Percentiles rank a stretch among this genome's conserved stretches.
These are phyloP conservation scores for Kandelia obovata DNA, from an alignment of 345 rosid genomes.

Conservation along the genomic window DNA sequence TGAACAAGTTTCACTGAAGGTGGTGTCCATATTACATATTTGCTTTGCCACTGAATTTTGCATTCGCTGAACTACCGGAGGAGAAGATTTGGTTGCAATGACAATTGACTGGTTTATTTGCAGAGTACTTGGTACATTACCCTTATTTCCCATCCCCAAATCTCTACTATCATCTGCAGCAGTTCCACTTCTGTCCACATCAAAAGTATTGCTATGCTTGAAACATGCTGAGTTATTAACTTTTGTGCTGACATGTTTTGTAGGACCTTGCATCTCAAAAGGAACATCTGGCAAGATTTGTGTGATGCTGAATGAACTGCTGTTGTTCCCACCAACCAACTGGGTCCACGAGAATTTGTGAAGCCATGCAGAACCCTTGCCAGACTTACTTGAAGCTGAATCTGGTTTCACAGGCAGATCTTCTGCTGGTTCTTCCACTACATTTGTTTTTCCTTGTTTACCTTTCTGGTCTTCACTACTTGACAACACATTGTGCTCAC, in stretches of 20 bases:
- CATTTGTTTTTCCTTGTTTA: constrained; percentile 14
- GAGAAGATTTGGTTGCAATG: constrained; percentile 18
- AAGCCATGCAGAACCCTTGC: constrained; percentile 75
- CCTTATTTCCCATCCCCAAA: constrained; percentile 9
- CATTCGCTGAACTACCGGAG: constrained; percentile 21
- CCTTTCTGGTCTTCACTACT: constrained; percentile 22
- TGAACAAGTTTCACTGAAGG: constrained; percentile 49
- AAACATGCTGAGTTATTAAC: constrained; percentile 5
- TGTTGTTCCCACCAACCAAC: constrained; percentile 43
- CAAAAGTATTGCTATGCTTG: constrained; percentile 21
- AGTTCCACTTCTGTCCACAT: constrained; percentile 10
- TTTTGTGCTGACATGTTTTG: constrained; percentile 14
- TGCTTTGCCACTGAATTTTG: constrained; percentile 14
- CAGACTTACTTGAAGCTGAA: constrained; percentile 31
- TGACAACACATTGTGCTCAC: constrained; percentile 12
- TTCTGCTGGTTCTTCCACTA: constrained; percentile 20
- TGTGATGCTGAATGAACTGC: constrained; percentile 56
- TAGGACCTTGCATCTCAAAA: constrained; percentile 27
- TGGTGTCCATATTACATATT: constrained; percentile 11
- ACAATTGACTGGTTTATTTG: constrained; percentile 18
- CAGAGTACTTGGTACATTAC: constrained; percentile 11
- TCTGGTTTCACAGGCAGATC: constrained; percentile 19
- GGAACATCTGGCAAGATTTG: constrained; percentile 46
- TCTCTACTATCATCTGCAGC: constrained; percentile 7
- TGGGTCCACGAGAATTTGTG: constrained; percentile 83